These are phyloP conservation scores for Ophiocordyceps camponoti-floridani DNA, from an alignment of 2,329 filamentous ascomycete species.

Conservation along the genomic window DNA sequence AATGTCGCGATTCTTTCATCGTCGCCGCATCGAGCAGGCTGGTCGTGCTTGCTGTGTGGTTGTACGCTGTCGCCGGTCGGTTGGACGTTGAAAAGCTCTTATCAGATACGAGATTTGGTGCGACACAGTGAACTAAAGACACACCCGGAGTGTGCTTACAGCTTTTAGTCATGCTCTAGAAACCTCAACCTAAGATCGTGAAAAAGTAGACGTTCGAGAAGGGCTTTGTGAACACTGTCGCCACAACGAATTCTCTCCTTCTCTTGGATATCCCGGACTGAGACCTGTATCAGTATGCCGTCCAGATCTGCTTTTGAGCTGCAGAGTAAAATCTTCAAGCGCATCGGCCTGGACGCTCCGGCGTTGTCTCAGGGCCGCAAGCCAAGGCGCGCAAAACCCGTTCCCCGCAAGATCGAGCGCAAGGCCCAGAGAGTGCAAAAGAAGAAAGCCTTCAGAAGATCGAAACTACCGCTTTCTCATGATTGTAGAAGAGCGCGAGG, in stretches of 20 bases:
- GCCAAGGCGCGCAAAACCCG: neutral
- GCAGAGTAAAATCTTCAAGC: neutral
- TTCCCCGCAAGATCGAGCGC: constrained; percentile 42
- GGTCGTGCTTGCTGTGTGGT: neutral
- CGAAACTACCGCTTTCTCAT: neutral
- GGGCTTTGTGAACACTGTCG: neutral
- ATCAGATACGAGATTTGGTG: neutral
- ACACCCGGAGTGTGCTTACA: no score
- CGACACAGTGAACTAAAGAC: neutral
- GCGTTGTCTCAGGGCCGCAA: neutral
- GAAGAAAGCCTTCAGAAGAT: constrained; percentile 17
- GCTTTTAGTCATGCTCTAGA: no score
- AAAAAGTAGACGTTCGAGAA: no score
- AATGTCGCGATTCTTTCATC: constrained; percentile 10
- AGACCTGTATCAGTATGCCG: neutral
- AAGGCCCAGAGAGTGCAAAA: constrained; percentile 47
- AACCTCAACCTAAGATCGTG: no score
- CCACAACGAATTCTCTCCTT: neutral
- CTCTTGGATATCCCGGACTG: neutral
- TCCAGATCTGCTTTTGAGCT: neutral
- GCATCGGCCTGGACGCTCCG: neutral
- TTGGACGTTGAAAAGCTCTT: neutral
- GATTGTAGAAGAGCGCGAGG: neutral
- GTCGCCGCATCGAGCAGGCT: neutral
- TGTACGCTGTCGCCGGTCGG: neutral